Conservation (phyloP, 345 rosid species). For the Moricandia arvensis region DNA sequence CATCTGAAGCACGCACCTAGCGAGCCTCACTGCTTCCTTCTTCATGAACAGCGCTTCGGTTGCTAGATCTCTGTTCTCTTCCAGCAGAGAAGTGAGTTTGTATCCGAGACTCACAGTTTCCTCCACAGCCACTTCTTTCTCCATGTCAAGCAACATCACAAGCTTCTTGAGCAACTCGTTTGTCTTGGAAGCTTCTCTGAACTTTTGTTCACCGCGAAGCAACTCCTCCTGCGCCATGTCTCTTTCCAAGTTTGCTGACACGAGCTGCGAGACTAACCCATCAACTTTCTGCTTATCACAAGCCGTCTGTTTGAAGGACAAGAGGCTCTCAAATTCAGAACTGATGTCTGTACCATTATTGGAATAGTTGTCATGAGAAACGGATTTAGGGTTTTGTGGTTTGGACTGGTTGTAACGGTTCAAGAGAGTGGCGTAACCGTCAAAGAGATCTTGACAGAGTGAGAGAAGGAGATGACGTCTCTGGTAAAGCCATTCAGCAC, state of each 20-base stretch:
- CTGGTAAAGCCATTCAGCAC: slow-evolving; percentile 57
- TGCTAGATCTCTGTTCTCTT: not conserved
- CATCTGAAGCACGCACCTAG: slow-evolving; percentile 50
- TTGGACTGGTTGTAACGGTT: slow-evolving; percentile 30
- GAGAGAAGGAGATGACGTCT: slow-evolving; percentile 55
- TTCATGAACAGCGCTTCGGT: not conserved
- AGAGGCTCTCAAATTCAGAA: slow-evolving; percentile 12
- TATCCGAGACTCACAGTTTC: not conserved
- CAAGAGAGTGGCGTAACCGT: slow-evolving; percentile 44
- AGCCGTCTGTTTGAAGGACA: slow-evolving; percentile 14
- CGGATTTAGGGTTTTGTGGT: not conserved
- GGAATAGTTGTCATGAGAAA: not conserved
- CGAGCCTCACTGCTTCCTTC: slow-evolving; percentile 45
- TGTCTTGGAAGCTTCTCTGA: slow-evolving; percentile 24
- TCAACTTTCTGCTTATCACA: slow-evolving; percentile 3
- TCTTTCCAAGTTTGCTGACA: slow-evolving; percentile 49
- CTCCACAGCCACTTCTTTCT: not conserved
- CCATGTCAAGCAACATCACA: not conserved
- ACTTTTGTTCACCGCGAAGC: slow-evolving; percentile 30
- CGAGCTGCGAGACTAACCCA: slow-evolving; percentile 42
- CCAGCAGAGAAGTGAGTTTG: not conserved
- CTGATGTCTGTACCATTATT: not conserved
- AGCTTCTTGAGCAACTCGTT: not conserved
- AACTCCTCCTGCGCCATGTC: slow-evolving; percentile 39
- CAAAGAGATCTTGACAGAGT: slow-evolving; percentile 59